phyloP scores from a whole-genome alignment of 2,329 filamentous ascomycete species.

The Boeremia exigua region DNA sequence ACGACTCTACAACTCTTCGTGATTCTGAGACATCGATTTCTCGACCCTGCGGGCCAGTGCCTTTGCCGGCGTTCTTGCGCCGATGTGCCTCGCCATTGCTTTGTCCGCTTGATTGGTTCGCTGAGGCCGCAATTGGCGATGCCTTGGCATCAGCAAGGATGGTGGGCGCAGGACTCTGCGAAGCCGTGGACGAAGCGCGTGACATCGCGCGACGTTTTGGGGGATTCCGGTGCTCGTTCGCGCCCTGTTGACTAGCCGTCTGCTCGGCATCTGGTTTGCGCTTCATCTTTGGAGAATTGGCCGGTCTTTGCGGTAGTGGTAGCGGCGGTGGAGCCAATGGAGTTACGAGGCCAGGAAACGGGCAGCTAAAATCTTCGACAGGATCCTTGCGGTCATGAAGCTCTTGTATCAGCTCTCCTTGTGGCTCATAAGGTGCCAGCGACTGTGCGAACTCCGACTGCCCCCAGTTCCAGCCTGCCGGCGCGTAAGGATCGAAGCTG shows the following conservation, averaged over 20 bases:
- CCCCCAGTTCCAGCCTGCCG: conserved; percentile 49
- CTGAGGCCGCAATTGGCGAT: conserved; percentile 16
- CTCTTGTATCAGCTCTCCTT: conserved; percentile 53
- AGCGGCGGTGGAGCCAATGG: conserved; percentile 36
- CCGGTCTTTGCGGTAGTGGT: conserved; percentile 27
- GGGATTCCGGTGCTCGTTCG: conserved; percentile 27
- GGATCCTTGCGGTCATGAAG: conserved; percentile 35
- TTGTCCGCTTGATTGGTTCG: conserved; percentile 16
- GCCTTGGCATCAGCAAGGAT: conserved; percentile 27
- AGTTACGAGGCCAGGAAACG: conserved; percentile 27
- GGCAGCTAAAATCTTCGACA: conserved; percentile 49
- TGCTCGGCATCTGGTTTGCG: conserved; percentile 46
- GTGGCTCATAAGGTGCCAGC: conserved; percentile 51
- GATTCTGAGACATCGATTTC: conserved; percentile 44
- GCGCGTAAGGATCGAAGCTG: conserved; percentile 32
- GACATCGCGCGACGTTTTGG: conserved; percentile 45
- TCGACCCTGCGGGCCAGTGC: conserved; percentile 42
- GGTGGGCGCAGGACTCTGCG: conserved; percentile 24
- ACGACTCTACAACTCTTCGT: conserved; percentile 38
- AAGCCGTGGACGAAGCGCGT: conserved; percentile 41
- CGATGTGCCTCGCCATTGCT: conserved; percentile 26
- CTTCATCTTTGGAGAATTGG: conserved; percentile 43
- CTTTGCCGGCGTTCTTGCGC: conserved; percentile 38
- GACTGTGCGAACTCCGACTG: conserved; percentile 43
- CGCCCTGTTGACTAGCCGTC: conserved; percentile 32